Evolutionary conservation across 441 rosid genomes (phyloP).

Genomic region (Corymbia citriodora): DNA sequence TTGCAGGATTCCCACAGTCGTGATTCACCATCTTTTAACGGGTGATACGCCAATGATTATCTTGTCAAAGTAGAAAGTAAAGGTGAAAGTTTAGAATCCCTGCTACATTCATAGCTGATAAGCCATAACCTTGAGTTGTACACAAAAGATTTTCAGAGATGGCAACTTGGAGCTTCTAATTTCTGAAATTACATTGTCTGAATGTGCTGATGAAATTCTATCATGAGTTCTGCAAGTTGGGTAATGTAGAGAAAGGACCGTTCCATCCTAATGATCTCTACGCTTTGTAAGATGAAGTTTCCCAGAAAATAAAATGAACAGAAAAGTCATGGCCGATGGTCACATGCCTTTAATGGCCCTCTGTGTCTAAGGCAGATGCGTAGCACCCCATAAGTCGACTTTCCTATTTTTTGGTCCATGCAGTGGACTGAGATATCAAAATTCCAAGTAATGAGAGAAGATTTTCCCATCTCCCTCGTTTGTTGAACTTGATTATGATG

Average conservation of each 20-base stretch:
- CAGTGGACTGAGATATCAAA: background rate
- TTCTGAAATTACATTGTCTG: background rate
- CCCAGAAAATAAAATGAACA: background rate
- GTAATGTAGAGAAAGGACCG: background rate
- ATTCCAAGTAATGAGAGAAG: background rate
- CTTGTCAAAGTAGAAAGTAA: background rate
- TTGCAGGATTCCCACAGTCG: background rate
- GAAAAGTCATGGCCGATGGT: background rate
- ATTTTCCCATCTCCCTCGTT: background rate
- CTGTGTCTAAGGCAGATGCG: background rate
- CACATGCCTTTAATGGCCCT: background rate
- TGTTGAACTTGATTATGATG: background rate
- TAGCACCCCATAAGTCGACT: background rate
- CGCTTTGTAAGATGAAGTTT: background rate
- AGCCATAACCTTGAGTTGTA: background rate
- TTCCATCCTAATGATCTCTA: background rate
- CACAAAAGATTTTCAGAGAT: background rate
- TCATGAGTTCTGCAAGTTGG: background rate
- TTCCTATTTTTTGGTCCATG: background rate
- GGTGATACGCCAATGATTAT: background rate
- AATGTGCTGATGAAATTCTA: background rate
- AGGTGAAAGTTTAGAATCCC: background rate
- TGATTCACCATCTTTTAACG: background rate
- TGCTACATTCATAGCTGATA: background rate
- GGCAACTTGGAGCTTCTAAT: background rate